Percentiles rank a stretch among this genome's conserved stretches.
Evolutionary conservation across 352 stramenopile species (phyloP).

Genomic region (Phytopythium chamaehyphon): DNA sequence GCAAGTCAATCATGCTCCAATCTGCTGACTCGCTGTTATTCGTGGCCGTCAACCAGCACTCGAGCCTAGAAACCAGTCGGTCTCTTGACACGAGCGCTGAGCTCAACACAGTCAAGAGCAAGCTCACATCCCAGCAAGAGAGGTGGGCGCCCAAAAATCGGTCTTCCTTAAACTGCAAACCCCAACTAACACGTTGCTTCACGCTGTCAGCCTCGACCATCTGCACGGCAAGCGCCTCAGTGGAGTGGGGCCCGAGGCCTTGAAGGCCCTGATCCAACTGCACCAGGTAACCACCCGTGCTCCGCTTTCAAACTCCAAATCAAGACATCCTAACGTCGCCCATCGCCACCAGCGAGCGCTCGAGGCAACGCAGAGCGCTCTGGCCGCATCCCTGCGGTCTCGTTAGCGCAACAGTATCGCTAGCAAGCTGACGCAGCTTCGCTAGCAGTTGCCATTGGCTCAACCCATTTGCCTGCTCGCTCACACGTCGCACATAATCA

Average conservation of each 20-base stretch:
- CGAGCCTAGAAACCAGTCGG: not conserved
- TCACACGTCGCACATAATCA: not conserved
- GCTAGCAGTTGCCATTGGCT: too few relatives aligned
- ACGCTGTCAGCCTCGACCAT: conserved; percentile 33
- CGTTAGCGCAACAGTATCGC: conserved; percentile 7
- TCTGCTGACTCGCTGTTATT: not conserved
- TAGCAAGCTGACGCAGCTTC: too few relatives aligned
- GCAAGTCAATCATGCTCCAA: too few relatives aligned
- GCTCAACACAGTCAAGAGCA: not conserved
- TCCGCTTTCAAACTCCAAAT: not conserved
- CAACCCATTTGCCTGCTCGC: too few relatives aligned
- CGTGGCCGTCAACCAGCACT: not conserved
- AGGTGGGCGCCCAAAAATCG: too few relatives aligned
- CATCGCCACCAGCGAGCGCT: conserved; percentile 29
- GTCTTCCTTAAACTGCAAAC: too few relatives aligned
- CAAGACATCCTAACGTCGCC: not conserved
- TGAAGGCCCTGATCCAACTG: conserved; percentile 58
- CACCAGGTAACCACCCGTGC: conserved; percentile 32
- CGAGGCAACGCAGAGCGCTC: conserved; percentile 45
- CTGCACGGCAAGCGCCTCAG: conserved; percentile 39
- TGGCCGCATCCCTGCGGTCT: conserved; percentile 49
- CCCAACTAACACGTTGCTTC: too few relatives aligned
- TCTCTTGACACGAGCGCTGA: not conserved
- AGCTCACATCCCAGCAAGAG: not conserved
- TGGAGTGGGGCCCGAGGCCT: conserved; percentile 17